These are phyloP conservation scores for Angomonas ambiguus DNA, from an alignment of 208 protist genomes.

Conservation along the genomic window DNA sequence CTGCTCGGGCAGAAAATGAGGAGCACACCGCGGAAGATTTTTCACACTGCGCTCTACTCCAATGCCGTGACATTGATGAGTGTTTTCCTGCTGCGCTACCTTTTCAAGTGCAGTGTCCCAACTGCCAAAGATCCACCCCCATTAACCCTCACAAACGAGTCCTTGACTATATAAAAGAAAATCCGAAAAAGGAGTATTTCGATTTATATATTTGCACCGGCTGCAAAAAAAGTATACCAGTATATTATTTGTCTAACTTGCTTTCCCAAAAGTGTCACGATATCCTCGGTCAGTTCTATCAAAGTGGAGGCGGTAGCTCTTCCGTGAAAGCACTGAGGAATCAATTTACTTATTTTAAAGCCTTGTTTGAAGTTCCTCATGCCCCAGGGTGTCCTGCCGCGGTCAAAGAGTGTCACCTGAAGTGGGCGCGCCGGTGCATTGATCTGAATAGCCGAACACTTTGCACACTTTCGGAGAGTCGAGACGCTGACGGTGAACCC, in stretches of 20 bases:
- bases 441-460: constrained; percentile 43
- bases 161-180: constrained; percentile 36
- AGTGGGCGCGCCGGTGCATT: constrained; percentile 63
- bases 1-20: constrained; percentile 21
- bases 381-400: constrained; percentile 49
- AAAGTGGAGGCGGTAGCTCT: constrained; percentile 49
- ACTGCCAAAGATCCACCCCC: constrained; percentile 57
- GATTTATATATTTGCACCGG: constrained; percentile 73
- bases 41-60: constrained; percentile 71
- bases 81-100: constrained; percentile 72
- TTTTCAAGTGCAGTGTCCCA: constrained; percentile 66
- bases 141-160: constrained; percentile 83
- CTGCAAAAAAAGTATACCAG: constrained; percentile 45
- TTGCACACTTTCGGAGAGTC: constrained; percentile 67
- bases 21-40: constrained; percentile 51
- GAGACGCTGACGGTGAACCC: constrained; percentile 37
- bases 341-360: constrained; percentile 87
- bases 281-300: constrained; percentile 80
- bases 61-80: constrained; percentile 51
- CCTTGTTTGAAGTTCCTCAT: constrained; percentile 86
- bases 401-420: constrained; percentile 61
- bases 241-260: constrained; percentile 78
- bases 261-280: constrained; percentile 69
- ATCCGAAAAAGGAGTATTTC: constrained; percentile 26
- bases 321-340: constrained; percentile 59